Evolutionary conservation across 352 stramenopile species (phyloP), one percentile per base, ranked within the genome.

Genomic region (Globisporangium recalcitrans): DNA sequence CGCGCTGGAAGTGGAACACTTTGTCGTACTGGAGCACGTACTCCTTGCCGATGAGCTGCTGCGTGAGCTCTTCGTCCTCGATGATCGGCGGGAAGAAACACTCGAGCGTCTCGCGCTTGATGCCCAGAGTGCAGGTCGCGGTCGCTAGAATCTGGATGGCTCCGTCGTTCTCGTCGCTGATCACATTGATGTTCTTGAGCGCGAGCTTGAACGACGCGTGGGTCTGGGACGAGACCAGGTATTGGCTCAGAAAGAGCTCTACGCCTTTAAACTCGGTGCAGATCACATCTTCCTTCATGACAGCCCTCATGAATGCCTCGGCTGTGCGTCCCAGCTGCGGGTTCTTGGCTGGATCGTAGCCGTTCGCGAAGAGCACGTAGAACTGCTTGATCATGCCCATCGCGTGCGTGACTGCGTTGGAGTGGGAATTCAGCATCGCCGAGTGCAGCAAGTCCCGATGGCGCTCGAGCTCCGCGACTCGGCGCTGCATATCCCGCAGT

Each of bases 21-120:
- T 88, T 90, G 63, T 88, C 77, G 68, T 90, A 88, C 60, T 82
- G 72, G 26, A 89, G 71, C 42, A 64, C 60, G 54, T 88, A 88
- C 59, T 80, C 71, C 32, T 82, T 78, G 32, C 78, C 80, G 32
- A 88, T 82, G 13, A 89, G 67, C 52, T 68, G 52, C 55, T 89
- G 77, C 8, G 70, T 62, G 36, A 87, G 70, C 36, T 56, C 60
- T 66, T 89, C 80, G 55, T 89, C 80, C 1, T 70, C 56, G 42
- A 83, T 73, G 44, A 89, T 77, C 19, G 60, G 49, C 2, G 80
- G 75, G 48, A 89, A 86, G 27, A 89, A 64, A 1, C 44, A 71
- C 51, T 74, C 53, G 22, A 89, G 61, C 27, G 80, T 83, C 49
- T 57, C 53, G 19, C 80, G 74, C 24, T 53, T 82, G 42, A 87